Conservation (phyloP, 345 rosid species). For the Excoecaria cochinchinensis region DNA sequence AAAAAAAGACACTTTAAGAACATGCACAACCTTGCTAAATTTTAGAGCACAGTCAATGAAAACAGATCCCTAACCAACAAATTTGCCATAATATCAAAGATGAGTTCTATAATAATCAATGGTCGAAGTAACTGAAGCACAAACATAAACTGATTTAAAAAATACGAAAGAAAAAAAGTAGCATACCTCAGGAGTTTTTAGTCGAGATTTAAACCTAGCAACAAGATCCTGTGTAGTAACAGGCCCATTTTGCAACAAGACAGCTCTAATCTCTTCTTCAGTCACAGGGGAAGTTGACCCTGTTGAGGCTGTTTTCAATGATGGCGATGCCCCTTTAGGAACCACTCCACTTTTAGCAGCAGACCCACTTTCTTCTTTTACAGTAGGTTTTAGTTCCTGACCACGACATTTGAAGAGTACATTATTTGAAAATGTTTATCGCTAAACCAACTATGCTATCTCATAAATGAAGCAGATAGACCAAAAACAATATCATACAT, state of each 20-base stretch:
- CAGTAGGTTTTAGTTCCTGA: constrained; percentile 32
- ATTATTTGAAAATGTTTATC: neutral
- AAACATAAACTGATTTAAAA: neutral
- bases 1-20: too few species aligned
- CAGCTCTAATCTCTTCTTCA: constrained; percentile 86
- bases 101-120: too few species aligned
- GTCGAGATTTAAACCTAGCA: constrained; percentile 72
- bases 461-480: constrained; percentile 1
- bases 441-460: neutral
- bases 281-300: constrained; percentile 69
- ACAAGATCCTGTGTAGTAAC: constrained; percentile 91
- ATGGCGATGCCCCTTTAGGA: constrained; percentile 46
- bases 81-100: neutral
- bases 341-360: constrained; percentile 38
- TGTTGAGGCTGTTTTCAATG: constrained; percentile 42
- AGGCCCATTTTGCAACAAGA: constrained; percentile 69
- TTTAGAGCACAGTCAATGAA: neutral
- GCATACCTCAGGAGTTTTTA: constrained; percentile 64
- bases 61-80: neutral
- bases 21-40: too few species aligned
- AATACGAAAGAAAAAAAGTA: neutral
- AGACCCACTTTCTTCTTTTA: constrained; percentile 26
- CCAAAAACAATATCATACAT: constrained; percentile 43
- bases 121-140: neutral
- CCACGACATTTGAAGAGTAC: neutral